phyloP scores from a whole-genome alignment of 2,329 filamentous ascomycete genomes.

The Paraphaeosphaeria sporulosa region DNA sequence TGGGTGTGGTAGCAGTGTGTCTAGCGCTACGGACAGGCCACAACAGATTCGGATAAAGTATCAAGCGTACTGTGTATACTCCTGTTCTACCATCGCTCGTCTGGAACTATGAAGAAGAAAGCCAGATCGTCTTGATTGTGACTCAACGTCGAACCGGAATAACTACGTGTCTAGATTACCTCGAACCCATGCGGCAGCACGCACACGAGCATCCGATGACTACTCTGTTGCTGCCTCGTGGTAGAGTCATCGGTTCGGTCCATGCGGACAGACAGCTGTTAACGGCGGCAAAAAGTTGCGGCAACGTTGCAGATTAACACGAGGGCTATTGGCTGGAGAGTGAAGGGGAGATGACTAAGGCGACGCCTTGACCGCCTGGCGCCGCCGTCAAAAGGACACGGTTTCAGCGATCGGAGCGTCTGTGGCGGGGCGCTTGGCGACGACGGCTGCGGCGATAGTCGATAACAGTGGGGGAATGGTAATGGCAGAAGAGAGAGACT shows the following conservation, averaged over 20 bases:
- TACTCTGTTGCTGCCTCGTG: not conserved
- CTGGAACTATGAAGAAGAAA: not conserved
- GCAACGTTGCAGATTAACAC: constrained; percentile 16
- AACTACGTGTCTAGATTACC: not conserved
- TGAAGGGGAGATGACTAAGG: constrained; percentile 2
- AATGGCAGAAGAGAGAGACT: not conserved
- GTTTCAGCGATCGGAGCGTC: not conserved
- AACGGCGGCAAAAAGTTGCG: constrained; percentile 15
- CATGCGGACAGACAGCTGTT: constrained; percentile 3
- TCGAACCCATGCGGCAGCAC: not conserved
- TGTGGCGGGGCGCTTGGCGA: constrained; percentile 11
- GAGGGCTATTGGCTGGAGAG: constrained; percentile 2
- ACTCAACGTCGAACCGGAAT: not conserved
- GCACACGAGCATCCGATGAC: not conserved
- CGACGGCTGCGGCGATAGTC: not conserved
- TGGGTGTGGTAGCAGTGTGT: not conserved
- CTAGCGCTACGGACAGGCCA: not conserved
- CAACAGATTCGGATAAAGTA: not conserved
- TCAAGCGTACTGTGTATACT: not conserved
- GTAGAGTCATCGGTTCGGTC: constrained; percentile 5
- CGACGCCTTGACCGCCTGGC: constrained; percentile 1
- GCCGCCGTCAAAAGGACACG: constrained; percentile 6
- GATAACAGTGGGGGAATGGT: not conserved
- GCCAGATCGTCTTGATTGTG: not conserved
- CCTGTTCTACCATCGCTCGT: not conserved